These are phyloP conservation scores for Pyracantha coccinea DNA, from an alignment of 331 rosid genomes.

Conservation along the genomic window DNA sequence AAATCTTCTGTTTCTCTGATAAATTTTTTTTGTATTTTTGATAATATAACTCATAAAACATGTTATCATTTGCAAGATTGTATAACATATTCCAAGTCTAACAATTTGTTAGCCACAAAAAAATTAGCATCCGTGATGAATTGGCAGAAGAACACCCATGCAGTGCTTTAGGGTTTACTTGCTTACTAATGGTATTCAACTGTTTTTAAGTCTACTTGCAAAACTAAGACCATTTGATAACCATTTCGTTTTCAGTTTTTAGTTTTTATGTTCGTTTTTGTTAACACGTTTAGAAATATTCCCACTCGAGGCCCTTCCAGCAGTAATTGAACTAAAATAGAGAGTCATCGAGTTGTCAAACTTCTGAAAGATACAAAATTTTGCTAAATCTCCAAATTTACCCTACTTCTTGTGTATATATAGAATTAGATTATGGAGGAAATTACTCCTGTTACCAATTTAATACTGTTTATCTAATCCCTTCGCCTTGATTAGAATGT, in stretches of 20 bases:
- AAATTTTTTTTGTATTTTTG: background rate
- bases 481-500: background rate
- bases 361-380: too few relatives aligned
- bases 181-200: too few relatives aligned
- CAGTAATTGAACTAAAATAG: too few relatives aligned
- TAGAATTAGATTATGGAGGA: background rate
- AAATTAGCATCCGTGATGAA: background rate
- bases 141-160: background rate
- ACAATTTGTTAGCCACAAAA: background rate
- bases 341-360: too few relatives aligned
- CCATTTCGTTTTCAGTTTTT: too few relatives aligned
- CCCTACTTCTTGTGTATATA: background rate
- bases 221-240: too few relatives aligned
- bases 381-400: too few relatives aligned
- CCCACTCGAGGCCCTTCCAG: too few relatives aligned
- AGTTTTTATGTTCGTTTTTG: too few relatives aligned
- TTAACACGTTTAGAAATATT: background rate
- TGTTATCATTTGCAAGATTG: background rate
- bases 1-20: background rate
- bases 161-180: background rate
- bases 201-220: too few relatives aligned
- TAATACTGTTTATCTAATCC: background rate
- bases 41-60: background rate
- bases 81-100: background rate
- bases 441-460: background rate